Evolutionary conservation across 208 protist genomes (phyloP).

Genomic region (Acanthamoeba rhysodes): DNA sequence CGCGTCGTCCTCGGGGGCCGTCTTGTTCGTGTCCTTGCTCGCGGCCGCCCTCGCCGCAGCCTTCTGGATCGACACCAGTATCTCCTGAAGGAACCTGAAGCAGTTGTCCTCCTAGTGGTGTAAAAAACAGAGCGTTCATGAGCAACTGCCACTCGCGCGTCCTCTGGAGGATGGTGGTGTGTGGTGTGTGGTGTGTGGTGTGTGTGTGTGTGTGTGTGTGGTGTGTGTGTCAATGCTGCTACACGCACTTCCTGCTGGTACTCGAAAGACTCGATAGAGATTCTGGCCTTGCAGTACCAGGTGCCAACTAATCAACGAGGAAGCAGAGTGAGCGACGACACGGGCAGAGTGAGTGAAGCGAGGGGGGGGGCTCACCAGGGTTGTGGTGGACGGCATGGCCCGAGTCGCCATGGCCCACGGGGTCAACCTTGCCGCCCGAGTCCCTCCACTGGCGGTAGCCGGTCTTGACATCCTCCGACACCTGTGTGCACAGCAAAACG

Average conservation of each 20-base stretch:
- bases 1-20: neutral
- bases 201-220: too few species aligned
- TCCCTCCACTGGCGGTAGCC: conserved; percentile 39
- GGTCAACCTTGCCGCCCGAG: neutral
- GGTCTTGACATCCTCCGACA: neutral
- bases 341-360: neutral
- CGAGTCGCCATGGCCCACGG: conserved; percentile 35
- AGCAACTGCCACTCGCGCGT: neutral
- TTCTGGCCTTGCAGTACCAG: conserved; percentile 67
- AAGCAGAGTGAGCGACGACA: neutral
- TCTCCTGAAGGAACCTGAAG: conserved; percentile 34
- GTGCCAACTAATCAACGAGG: neutral
- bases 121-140: neutral
- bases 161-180: too few species aligned
- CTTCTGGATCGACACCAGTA: conserved; percentile 16
- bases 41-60: neutral
- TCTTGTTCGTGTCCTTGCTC: neutral
- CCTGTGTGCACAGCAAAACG: neutral
- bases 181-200: too few species aligned
- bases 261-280: conserved; percentile 21
- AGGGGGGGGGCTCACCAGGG: neutral
- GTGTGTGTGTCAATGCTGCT: neutral
- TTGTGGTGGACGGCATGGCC: conserved; percentile 20
- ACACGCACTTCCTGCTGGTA: neutral
- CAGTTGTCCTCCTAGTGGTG: conserved; percentile 4